A percentile compares a stretch with the other conserved stretches of the same genome.
Conservation (phyloP, 805 yeast genomes). For the Priceomyces haplophilus region DNA sequence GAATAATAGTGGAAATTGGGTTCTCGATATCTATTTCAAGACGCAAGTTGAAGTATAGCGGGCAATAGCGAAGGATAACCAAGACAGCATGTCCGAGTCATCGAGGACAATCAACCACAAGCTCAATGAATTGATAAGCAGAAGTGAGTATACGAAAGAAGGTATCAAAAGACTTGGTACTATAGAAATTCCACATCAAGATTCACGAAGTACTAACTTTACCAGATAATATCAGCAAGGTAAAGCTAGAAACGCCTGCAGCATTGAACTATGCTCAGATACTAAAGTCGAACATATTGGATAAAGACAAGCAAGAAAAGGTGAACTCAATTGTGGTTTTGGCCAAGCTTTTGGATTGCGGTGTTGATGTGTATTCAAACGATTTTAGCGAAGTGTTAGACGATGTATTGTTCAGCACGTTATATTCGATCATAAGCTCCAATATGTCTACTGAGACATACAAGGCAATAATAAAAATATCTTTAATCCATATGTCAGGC, state of each 20-base stretch:
- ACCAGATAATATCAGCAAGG: constrained; percentile 23
- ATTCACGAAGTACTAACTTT: constrained; percentile 9
- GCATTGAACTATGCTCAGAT: constrained; percentile 34
- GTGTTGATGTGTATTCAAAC: constrained; percentile 39
- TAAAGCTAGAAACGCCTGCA: constrained; percentile 30
- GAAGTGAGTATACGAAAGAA: constrained; percentile 21
- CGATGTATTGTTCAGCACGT: constrained; percentile 35
- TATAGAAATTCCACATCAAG: neutral
- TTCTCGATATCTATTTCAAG: too few relatives aligned
- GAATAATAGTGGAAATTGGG: neutral
- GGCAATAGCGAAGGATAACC: neutral
- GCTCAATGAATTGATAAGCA: constrained; percentile 41
- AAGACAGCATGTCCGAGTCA: constrained; percentile 31
- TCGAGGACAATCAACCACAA: constrained; percentile 43
- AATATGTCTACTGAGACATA: constrained; percentile 45
- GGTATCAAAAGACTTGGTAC: neutral
- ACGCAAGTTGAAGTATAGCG: too few relatives aligned
- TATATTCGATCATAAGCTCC: constrained; percentile 40
- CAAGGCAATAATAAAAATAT: constrained; percentile 43
- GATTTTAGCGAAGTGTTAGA: constrained; percentile 36
- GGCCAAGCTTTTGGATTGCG: constrained; percentile 48
- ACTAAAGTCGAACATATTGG: constrained; percentile 42
- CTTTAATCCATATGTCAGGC: constrained; percentile 42
- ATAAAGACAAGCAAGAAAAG: constrained; percentile 48
- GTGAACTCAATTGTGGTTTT: constrained; percentile 53